These are phyloP conservation scores for Handroanthus guayacan DNA, from an alignment of 257 asterid genomes.

Conservation along the genomic window DNA sequence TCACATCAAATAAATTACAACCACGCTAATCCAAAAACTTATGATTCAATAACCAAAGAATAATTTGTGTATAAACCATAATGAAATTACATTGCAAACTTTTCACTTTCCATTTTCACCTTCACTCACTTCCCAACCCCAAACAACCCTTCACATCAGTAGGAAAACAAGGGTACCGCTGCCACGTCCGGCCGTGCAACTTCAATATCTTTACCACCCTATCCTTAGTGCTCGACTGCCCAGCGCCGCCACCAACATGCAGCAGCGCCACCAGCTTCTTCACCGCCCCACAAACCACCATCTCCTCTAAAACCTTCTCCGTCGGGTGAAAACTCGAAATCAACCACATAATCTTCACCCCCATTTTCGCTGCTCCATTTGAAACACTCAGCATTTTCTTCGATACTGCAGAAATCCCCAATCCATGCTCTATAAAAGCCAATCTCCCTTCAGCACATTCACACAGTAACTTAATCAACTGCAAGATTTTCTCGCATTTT, in stretches of 20 bases:
- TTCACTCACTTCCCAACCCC: constrained; percentile 50
- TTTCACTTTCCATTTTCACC: neutral
- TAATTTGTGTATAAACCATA: neutral
- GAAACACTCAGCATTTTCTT: constrained; percentile 70
- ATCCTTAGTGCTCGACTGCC: constrained; percentile 54
- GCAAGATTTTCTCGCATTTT: constrained; percentile 67
- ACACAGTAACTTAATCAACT: constrained; percentile 63
- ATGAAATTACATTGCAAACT: constrained; percentile 17
- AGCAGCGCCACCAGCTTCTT: constrained; percentile 70
- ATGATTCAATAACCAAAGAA: too few relatives aligned
- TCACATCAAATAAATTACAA: too few relatives aligned
- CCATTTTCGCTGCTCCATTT: constrained; percentile 55
- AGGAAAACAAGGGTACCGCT: constrained; percentile 80
- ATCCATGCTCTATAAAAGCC: constrained; percentile 70
- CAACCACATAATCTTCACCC: constrained; percentile 74
- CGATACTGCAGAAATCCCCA: constrained; percentile 77
- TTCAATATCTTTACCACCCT: constrained; percentile 68
- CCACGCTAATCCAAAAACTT: too few relatives aligned
- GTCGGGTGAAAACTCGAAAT: constrained; percentile 64
- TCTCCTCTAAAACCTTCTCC: constrained; percentile 80
- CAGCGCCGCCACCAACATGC: constrained; percentile 52
- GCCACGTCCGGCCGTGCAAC: constrained; percentile 74
- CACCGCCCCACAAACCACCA: constrained; percentile 72
- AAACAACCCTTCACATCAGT: constrained; percentile 57
- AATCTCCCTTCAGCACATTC: constrained; percentile 87